phyloP scores from a whole-genome alignment of 2,329 filamentous ascomycete genomes.

The Pyricularia grisea region DNA sequence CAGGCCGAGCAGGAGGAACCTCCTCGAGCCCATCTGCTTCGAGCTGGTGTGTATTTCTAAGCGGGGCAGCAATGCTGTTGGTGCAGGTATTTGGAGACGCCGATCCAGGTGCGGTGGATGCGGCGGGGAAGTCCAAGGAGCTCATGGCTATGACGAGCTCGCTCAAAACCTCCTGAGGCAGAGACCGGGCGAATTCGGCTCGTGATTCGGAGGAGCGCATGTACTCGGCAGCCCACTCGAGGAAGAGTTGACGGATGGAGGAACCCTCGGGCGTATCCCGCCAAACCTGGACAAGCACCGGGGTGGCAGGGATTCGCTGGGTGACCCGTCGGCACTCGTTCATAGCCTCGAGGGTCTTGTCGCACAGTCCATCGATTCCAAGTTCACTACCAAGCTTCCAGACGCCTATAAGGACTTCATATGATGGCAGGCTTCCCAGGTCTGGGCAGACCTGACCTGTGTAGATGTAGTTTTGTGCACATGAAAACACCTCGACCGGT shows the following conservation, averaged over 20 bases:
- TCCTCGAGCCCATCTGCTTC: conserved; percentile 32
- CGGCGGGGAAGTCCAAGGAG: conserved; percentile 32
- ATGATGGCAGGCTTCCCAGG: conserved; percentile 33
- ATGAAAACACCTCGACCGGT: conserved; percentile 40
- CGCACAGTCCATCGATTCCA: conserved; percentile 44
- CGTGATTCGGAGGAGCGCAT: conserved; percentile 47
- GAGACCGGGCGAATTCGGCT: conserved; percentile 48
- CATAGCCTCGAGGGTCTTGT: conserved; percentile 48
- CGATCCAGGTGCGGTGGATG: conserved; percentile 1
- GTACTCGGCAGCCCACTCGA: conserved; percentile 55
- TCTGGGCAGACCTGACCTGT: conserved; percentile 37
- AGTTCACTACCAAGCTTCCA: conserved; percentile 48
- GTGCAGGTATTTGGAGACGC: conserved; percentile 5
- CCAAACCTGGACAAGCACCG: conserved; percentile 52
- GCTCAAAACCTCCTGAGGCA: conserved; percentile 53
- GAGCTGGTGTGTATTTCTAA: conserved; percentile 40
- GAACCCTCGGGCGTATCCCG: conserved; percentile 52
- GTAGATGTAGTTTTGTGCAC: conserved; percentile 44
- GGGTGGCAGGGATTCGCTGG: conserved; percentile 45
- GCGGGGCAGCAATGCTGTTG: neutral
- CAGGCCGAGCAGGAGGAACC: conserved; percentile 17
- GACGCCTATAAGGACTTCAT: conserved; percentile 42
- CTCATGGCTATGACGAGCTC: conserved; percentile 56
- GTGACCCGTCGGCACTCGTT: conserved; percentile 42
- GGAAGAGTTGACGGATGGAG: conserved; percentile 45